A percentile compares a stretch with the other conserved stretches of the same genome.
Evolutionary conservation across 139 green algal species (phyloP).

Genomic region (Picocystis salinarum): DNA sequence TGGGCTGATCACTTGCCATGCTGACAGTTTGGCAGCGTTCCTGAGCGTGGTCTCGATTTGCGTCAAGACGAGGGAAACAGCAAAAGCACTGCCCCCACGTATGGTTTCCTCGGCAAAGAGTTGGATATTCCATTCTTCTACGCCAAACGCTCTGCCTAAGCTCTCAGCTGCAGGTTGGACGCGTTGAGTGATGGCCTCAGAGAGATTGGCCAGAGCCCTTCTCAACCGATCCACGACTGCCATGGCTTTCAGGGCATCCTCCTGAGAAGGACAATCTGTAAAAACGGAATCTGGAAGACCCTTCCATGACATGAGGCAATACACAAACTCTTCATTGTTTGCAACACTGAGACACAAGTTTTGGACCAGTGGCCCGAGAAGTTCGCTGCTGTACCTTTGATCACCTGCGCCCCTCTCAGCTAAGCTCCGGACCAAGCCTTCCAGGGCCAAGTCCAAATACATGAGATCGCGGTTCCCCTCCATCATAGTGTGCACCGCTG

Average conservation of each 20-base stretch:
- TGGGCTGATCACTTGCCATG: constrained; percentile 71
- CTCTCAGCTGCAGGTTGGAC: constrained; percentile 23
- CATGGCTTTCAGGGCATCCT: constrained; percentile 67
- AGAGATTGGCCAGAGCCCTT: constrained; percentile 38
- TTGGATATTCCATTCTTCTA: constrained; percentile 68
- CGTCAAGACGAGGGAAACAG: constrained; percentile 37
- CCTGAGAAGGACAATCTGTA: constrained; percentile 25
- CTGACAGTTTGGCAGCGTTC: constrained; percentile 57
- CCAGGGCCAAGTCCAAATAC: constrained; percentile 91
- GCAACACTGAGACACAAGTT: constrained; percentile 73
- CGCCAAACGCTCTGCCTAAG: constrained; percentile 49
- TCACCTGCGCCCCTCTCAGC: constrained; percentile 41
- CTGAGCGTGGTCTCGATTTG: constrained; percentile 54
- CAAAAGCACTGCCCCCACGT: constrained; percentile 77
- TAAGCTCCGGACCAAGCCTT: constrained; percentile 53
- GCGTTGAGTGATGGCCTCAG: constrained; percentile 3
- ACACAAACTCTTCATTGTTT: constrained; percentile 92
- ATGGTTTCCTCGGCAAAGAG: constrained; percentile 89
- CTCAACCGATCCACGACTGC: constrained; percentile 72
- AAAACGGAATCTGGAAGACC: neutral
- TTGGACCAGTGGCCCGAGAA: constrained; percentile 80
- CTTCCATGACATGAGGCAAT: constrained; percentile 76
- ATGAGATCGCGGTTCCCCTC: constrained; percentile 51
- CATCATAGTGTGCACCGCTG: constrained; percentile 8
- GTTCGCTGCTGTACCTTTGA: constrained; percentile 35